A percentile compares a stretch with the other conserved stretches of the same genome.
Conservation (phyloP, 257 asterid genomes). For the Cordia subcordata region DNA sequence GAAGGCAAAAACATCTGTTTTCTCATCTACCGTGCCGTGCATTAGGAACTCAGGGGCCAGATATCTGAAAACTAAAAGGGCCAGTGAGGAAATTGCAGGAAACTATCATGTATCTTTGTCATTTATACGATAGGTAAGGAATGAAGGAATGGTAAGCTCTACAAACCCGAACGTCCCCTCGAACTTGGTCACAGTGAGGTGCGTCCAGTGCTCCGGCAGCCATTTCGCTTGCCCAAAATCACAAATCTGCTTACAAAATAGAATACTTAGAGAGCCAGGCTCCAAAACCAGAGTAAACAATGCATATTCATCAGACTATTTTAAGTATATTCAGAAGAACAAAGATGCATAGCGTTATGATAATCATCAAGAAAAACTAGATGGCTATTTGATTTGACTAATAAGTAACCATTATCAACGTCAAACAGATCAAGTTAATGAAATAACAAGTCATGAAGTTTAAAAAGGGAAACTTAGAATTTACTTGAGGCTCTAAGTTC, state of each 20-base stretch:
- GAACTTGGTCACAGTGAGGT: conserved; percentile 30
- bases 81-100: background rate
- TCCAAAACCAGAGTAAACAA: background rate
- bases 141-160: background rate
- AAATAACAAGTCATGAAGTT: background rate
- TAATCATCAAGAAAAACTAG: background rate
- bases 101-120: background rate
- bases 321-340: no score
- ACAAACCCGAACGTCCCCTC: conserved; percentile 45
- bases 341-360: background rate
- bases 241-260: conserved; percentile 25
- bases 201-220: conserved; percentile 41
- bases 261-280: background rate
- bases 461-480: background rate
- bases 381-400: no score
- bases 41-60: conserved; percentile 91
- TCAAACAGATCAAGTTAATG: background rate
- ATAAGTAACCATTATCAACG: background rate
- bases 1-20: conserved; percentile 78
- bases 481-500: conserved; percentile 90
- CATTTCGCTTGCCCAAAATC: conserved; percentile 44
- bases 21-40: conserved; percentile 96
- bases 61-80: conserved; percentile 41
- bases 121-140: background rate
- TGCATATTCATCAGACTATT: no score